A percentile compares a stretch with the other conserved stretches of the same genome.
These are phyloP conservation scores for Trichaptum fuscoviolaceum DNA, from an alignment of 768 basidiomycete species.

Conservation along the genomic window DNA sequence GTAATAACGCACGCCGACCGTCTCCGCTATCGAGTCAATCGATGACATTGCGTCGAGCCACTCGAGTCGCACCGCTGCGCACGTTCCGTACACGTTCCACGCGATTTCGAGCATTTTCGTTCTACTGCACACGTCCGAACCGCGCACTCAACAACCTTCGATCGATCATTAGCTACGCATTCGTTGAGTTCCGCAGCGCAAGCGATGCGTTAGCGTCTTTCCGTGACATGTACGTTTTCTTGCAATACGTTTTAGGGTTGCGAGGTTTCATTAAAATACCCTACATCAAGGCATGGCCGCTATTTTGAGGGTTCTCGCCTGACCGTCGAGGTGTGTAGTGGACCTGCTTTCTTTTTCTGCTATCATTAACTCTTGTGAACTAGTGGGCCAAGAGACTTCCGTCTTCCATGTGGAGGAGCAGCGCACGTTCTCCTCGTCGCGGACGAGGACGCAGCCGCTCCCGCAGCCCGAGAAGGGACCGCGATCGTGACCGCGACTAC, in stretches of 20 bases:
- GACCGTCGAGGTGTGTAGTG: slow-evolving; percentile 58
- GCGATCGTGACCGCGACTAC: slow-evolving; percentile 29
- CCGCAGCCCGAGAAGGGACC: slow-evolving; percentile 45
- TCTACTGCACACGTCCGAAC: slow-evolving; percentile 30
- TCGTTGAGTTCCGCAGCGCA: slow-evolving; percentile 75
- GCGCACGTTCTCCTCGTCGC: slow-evolving; percentile 45
- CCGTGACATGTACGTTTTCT: slow-evolving; percentile 64
- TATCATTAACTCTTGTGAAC: not conserved
- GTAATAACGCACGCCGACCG: not conserved
- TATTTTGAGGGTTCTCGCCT: slow-evolving; percentile 69
- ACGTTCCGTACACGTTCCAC: not conserved
- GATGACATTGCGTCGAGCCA: slow-evolving; percentile 22
- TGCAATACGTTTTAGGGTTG: not conserved
- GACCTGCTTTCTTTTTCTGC: not conserved
- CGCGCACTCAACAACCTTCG: slow-evolving; percentile 55
- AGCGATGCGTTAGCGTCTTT: slow-evolving; percentile 82
- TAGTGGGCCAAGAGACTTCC: slow-evolving; percentile 84
- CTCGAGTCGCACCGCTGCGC: slow-evolving; percentile 23
- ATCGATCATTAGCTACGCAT: slow-evolving; percentile 65
- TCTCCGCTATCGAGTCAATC: slow-evolving; percentile 16
- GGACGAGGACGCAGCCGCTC: slow-evolving; percentile 42
- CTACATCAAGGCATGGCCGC: slow-evolving; percentile 58
- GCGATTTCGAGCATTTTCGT: slow-evolving; percentile 23
- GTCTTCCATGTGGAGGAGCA: slow-evolving; percentile 76
- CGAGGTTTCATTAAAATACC: slow-evolving; percentile 5